Percentiles rank a stretch among this genome's conserved stretches.
These are phyloP conservation scores for Beauveria sp. DNA, from an alignment of 2,329 filamentous ascomycete species.

Conservation along the genomic window DNA sequence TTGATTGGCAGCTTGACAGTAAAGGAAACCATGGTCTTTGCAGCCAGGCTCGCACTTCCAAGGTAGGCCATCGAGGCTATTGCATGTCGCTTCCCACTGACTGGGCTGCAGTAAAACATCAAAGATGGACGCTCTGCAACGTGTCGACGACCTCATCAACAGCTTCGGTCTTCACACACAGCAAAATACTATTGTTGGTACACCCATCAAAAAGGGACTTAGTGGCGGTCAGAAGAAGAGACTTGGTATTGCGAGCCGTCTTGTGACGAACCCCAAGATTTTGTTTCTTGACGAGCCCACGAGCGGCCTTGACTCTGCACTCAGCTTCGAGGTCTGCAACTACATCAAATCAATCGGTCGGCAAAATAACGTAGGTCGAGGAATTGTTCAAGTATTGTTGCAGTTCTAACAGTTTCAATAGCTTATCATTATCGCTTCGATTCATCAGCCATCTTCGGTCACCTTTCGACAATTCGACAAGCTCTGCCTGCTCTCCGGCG, in stretches of 20 bases:
- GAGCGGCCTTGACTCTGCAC: slow-evolving; percentile 72
- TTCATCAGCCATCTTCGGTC: slow-evolving; percentile 76
- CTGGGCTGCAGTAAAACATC: slow-evolving; percentile 24
- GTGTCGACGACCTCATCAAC: slow-evolving; percentile 59
- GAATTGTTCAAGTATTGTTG: background rate
- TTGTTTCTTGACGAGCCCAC: slow-evolving; percentile 82
- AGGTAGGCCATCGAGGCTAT: background rate
- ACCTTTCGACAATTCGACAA: slow-evolving; percentile 79
- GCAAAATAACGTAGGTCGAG: slow-evolving; percentile 51
- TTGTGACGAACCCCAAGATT: slow-evolving; percentile 74
- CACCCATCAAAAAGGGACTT: slow-evolving; percentile 74
- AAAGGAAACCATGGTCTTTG: slow-evolving; percentile 70
- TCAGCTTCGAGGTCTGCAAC: slow-evolving; percentile 67
- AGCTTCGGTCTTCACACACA: slow-evolving; percentile 68
- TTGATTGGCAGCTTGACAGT: slow-evolving; percentile 76
- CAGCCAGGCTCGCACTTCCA: slow-evolving; percentile 53
- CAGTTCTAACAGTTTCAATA: slow-evolving; percentile 21
- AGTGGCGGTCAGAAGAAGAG: slow-evolving; percentile 80
- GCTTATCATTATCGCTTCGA: slow-evolving; percentile 73
- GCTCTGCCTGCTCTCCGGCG: slow-evolving; percentile 63
- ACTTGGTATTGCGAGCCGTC: slow-evolving; percentile 69
- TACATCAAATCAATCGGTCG: slow-evolving; percentile 62
- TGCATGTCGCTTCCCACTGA: background rate
- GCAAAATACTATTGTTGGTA: slow-evolving; percentile 66
- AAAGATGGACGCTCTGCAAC: slow-evolving; percentile 48